Evolutionary conservation across 192 early-diverging fungal species (phyloP).

Genomic region (Entomortierella parvispora): DNA sequence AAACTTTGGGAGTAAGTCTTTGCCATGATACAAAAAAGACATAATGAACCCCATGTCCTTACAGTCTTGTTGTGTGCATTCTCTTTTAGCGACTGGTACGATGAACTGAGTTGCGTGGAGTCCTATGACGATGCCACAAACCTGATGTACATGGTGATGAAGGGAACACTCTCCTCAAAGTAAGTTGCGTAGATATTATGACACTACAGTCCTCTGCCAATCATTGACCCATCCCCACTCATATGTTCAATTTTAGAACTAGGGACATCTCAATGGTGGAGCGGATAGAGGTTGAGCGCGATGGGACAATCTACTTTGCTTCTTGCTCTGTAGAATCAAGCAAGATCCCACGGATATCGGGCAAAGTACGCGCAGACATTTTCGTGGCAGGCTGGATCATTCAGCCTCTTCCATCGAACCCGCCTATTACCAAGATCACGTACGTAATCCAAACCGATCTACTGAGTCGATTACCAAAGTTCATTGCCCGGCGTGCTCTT

Average conservation of each 20-base stretch:
- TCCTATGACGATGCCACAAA: slow-evolving; percentile 43
- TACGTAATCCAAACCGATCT: slow-evolving; percentile 65
- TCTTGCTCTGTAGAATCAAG: slow-evolving; percentile 57
- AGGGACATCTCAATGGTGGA: slow-evolving; percentile 46
- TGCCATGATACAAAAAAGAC: no score
- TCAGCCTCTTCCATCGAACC: slow-evolving; percentile 57
- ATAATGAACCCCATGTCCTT: not conserved
- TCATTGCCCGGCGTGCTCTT: slow-evolving; percentile 62
- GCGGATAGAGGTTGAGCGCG: slow-evolving; percentile 56
- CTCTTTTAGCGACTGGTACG: slow-evolving; percentile 44
- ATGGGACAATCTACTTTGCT: slow-evolving; percentile 64
- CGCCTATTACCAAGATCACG: slow-evolving; percentile 61
- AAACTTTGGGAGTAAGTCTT: slow-evolving; percentile 63
- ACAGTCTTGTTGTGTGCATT: slow-evolving; percentile 4
- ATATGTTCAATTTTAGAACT: slow-evolving; percentile 13
- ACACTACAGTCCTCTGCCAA: not conserved
- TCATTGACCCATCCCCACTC: not conserved
- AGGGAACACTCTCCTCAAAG: slow-evolving; percentile 46
- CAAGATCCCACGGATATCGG: slow-evolving; percentile 55
- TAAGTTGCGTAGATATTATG: slow-evolving; percentile 15
- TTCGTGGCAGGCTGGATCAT: slow-evolving; percentile 67
- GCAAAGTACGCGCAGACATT: slow-evolving; percentile 55
- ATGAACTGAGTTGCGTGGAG: slow-evolving; percentile 43
- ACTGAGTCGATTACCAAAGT: slow-evolving; percentile 66
- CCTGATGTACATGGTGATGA: slow-evolving; percentile 53